These are phyloP conservation scores for Sonneratia caseolaris DNA, from an alignment of 345 rosid species.

Conservation along the genomic window DNA sequence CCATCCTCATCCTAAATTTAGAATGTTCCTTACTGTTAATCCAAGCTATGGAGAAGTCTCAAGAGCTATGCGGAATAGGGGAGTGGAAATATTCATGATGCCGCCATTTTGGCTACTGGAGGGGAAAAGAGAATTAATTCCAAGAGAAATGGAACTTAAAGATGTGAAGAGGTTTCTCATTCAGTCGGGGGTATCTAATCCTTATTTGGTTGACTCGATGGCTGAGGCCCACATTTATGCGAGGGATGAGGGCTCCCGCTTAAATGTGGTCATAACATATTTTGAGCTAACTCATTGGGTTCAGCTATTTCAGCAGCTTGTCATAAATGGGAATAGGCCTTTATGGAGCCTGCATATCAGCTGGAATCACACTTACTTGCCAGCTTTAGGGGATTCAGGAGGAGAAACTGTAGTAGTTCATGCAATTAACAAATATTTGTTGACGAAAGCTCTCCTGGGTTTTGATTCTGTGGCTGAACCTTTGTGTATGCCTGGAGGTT, in stretches of 20 bases:
- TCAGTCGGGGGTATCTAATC: conserved; percentile 64
- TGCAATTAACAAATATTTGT: conserved; percentile 44
- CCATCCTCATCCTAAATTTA: conserved; percentile 72
- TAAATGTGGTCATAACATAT: conserved; percentile 48
- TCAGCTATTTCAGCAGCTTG: conserved; percentile 70
- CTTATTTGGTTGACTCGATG: conserved; percentile 60
- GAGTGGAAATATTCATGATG: conserved; percentile 92
- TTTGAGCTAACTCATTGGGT: conserved; percentile 89
- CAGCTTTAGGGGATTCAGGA: conserved; percentile 62
- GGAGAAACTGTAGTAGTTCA: conserved; percentile 46
- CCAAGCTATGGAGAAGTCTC: conserved; percentile 89
- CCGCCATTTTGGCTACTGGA: conserved; percentile 74
- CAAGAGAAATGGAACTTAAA: conserved; percentile 42
- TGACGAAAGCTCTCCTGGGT: conserved; percentile 19
- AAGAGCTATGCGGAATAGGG: conserved; percentile 96
- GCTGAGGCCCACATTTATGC: conserved; percentile 78
- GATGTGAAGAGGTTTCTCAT: conserved; percentile 63
- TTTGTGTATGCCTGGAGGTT: conserved; percentile 71
- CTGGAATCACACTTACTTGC: conserved; percentile 88
- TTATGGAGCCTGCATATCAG: conserved; percentile 78
- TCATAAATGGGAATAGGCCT: conserved; percentile 55
- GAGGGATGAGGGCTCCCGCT: conserved; percentile 36
- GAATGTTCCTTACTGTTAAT: conserved; percentile 78
- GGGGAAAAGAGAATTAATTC: conserved; percentile 22
- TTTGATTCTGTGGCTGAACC: conserved; percentile 22